Percentiles rank a stretch among this genome's conserved stretches.
Evolutionary conservation across 805 yeast species (phyloP).

Genomic region (Metahyphopichia silvanorum): DNA sequence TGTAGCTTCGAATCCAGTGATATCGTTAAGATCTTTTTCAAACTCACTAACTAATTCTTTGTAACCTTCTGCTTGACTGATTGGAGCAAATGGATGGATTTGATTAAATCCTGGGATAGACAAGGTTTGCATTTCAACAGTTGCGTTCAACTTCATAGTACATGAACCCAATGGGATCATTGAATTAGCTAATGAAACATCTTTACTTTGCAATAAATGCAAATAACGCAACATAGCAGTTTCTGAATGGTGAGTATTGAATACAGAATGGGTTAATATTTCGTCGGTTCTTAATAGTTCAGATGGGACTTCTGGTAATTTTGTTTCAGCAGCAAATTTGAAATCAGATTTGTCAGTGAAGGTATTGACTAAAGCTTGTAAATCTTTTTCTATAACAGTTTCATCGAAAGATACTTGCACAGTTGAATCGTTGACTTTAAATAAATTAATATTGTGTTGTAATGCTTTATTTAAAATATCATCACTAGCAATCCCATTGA

Average conservation of each 20-base stretch:
- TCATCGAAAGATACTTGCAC: conserved; percentile 90
- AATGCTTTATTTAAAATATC: conserved; percentile 58
- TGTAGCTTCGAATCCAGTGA: conserved; percentile 90
- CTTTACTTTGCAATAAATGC: conserved; percentile 78
- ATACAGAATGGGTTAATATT: conserved; percentile 70
- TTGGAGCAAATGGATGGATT: conserved; percentile 92
- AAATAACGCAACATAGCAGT: conserved; percentile 92
- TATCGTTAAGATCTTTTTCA: conserved; percentile 80
- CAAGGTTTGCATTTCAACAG: conserved; percentile 91
- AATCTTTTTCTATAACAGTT: conserved; percentile 65
- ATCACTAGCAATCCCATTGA: conserved; percentile 51
- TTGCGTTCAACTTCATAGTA: conserved; percentile 95
- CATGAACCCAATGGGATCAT: conserved; percentile 98
- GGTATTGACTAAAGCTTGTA: conserved; percentile 52
- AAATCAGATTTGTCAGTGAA: conserved; percentile 43
- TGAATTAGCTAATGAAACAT: conserved; percentile 88
- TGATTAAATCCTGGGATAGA: conserved; percentile 91
- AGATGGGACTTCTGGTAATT: conserved; percentile 49
- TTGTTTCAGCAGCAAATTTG: conserved; percentile 11
- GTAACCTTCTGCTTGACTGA: conserved; percentile 87
- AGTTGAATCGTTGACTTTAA: conserved; percentile 54
- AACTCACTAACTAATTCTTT: conserved; percentile 69
- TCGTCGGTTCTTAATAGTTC: conserved; percentile 53
- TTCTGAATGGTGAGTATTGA: conserved; percentile 87
- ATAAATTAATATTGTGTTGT: conserved; percentile 69